These are phyloP conservation scores for Plantago major DNA, from an alignment of 257 asterid species.

Conservation along the genomic window DNA sequence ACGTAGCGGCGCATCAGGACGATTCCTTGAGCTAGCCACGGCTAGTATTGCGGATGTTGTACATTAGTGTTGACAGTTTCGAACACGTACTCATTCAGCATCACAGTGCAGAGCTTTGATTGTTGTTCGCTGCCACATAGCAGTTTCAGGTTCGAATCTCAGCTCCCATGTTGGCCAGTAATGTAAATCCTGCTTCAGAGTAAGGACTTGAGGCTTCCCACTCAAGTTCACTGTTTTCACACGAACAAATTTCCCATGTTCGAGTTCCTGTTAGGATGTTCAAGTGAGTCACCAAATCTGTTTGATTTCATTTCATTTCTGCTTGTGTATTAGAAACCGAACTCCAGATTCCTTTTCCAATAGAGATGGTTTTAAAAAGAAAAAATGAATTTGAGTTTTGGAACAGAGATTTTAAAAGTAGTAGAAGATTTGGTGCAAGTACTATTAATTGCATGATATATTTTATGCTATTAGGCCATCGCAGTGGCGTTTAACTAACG, in stretches of 20 bases:
- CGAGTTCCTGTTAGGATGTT: slow-evolving; percentile 48
- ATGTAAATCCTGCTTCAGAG: slow-evolving; percentile 95
- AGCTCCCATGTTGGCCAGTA: slow-evolving; percentile 99
- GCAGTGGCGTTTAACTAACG: too few relatives aligned
- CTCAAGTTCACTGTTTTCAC: slow-evolving; percentile 79
- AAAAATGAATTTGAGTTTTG: too few relatives aligned
- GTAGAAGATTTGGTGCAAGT: too few relatives aligned
- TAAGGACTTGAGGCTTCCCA: slow-evolving; percentile 87
- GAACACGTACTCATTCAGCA: too few relatives aligned
- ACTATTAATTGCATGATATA: too few relatives aligned
- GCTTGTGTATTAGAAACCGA: too few relatives aligned
- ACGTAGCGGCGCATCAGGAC: too few relatives aligned
- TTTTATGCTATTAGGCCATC: too few relatives aligned
- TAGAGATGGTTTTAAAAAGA: too few relatives aligned
- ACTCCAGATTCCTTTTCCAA: background rate
- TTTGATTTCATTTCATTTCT: background rate
- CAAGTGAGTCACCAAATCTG: slow-evolving; percentile 3
- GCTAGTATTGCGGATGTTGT: too few relatives aligned
- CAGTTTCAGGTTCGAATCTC: slow-evolving; percentile 76
- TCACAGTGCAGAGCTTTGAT: slow-evolving; percentile 42
- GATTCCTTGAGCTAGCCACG: too few relatives aligned
- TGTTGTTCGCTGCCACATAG: slow-evolving; percentile 69
- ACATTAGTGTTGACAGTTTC: too few relatives aligned
- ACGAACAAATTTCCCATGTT: slow-evolving; percentile 88
- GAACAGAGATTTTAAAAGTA: background rate